These are phyloP conservation scores for Thraustochytrium sp. DNA, from an alignment of 352 stramenopile species.

Conservation along the genomic window DNA sequence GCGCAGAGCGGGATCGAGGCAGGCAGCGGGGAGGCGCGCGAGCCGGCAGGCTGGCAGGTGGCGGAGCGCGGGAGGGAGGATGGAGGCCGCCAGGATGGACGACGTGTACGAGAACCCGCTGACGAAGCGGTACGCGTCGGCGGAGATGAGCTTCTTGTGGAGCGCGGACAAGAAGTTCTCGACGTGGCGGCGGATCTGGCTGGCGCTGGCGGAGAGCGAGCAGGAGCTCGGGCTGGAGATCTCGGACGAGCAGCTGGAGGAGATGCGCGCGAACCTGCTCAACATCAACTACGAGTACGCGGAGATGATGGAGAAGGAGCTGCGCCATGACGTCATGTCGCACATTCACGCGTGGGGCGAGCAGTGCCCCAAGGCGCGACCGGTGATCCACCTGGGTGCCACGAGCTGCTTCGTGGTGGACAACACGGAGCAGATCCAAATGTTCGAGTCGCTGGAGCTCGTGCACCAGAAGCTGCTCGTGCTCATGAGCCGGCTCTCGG, in stretches of 20 bases:
- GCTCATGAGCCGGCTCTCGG: constrained; percentile 85
- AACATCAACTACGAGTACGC: constrained; percentile 97
- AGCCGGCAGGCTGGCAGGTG: background rate
- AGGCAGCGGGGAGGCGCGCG: background rate
- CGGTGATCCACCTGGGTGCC: constrained; percentile 96
- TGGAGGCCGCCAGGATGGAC: constrained; percentile 15
- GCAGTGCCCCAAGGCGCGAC: constrained; percentile 87
- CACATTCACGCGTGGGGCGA: constrained; percentile 97
- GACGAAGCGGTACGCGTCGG: constrained; percentile 90
- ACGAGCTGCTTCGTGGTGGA: constrained; percentile 98
- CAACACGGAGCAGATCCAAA: constrained; percentile 98
- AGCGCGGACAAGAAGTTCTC: constrained; percentile 97
- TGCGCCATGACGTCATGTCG: constrained; percentile 98
- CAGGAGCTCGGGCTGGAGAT: constrained; percentile 95
- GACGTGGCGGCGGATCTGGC: constrained; percentile 96
- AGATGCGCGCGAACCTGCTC: constrained; percentile 88
- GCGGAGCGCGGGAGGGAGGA: background rate
- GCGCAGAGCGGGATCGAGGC: background rate
- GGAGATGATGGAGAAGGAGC: constrained; percentile 93
- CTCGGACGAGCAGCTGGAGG: constrained; percentile 90
- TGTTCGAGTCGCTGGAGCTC: constrained; percentile 88
- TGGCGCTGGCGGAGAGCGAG: constrained; percentile 90
- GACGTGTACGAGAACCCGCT: constrained; percentile 73
- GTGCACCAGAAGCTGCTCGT: constrained; percentile 95
- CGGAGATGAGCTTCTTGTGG: constrained; percentile 98